Conservation (phyloP, 2,329 filamentous ascomycete genomes). For the Thermothelomyces thermophilus region DNA sequence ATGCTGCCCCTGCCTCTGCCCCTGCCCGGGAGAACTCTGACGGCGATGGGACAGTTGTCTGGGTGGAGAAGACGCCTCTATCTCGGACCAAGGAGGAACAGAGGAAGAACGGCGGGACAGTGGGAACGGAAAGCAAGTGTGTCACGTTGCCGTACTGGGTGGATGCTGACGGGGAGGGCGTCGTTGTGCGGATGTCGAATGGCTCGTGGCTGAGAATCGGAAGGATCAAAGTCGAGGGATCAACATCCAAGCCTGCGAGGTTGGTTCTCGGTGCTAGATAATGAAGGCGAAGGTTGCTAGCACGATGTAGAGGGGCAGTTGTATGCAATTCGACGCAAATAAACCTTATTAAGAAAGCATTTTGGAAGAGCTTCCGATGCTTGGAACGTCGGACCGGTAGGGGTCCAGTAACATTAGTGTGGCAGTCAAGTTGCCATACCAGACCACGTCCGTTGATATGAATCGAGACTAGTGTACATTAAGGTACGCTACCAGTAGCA, state of each 20-base stretch:
- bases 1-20: not conserved
- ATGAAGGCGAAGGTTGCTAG: not conserved
- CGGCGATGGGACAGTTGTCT: not conserved
- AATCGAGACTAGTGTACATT: slow-evolving; percentile 19
- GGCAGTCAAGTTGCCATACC: not conserved
- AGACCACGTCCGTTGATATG: slow-evolving; percentile 1
- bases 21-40: not conserved
- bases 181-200: slow-evolving; percentile 8
- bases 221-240: slow-evolving; percentile 33
- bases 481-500: slow-evolving; percentile 15
- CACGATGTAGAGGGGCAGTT: too few relatives aligned
- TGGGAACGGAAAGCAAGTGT: not conserved
- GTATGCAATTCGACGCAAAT: too few relatives aligned
- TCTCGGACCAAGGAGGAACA: not conserved
- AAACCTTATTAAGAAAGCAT: too few relatives aligned
- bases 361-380: too few relatives aligned
- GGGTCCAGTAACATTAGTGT: not conserved
- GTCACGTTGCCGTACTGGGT: slow-evolving; percentile 13
- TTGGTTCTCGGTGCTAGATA: slow-evolving; percentile 19
- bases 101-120: not conserved
- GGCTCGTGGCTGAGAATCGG: slow-evolving; percentile 26
- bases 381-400: too few relatives aligned
- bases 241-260: slow-evolving; percentile 25
- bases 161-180: not conserved
- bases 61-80: not conserved